phyloP scores from a whole-genome alignment of 2,329 filamentous ascomycete species.

The Ceratocystis lukuohia region DNA sequence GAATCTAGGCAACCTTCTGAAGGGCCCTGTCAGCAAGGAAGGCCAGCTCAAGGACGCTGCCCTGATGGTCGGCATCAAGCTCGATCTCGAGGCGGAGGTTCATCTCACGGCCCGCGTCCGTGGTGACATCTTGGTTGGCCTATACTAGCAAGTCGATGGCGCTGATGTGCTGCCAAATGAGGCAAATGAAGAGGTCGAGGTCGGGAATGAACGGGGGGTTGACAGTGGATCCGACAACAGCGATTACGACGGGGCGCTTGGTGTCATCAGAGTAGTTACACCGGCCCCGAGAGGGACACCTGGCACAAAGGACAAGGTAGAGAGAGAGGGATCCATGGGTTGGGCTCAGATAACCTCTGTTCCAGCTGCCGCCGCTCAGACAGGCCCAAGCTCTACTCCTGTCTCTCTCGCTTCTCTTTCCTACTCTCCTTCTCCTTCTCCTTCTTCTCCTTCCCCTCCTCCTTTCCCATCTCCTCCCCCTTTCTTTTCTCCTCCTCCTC shows the following conservation, averaged over 20 bases:
- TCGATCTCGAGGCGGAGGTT: slow-evolving; percentile 49
- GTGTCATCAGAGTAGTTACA: neutral
- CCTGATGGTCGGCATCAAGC: slow-evolving; percentile 48
- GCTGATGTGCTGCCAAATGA: neutral
- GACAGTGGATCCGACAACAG: neutral
- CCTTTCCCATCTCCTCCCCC: too few relatives aligned
- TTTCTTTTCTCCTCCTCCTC: neutral
- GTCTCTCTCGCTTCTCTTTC: neutral
- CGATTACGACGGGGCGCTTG: neutral
- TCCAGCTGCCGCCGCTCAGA: neutral
- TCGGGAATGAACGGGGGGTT: neutral
- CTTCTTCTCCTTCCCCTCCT: too few relatives aligned
- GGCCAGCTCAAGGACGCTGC: slow-evolving; percentile 45
- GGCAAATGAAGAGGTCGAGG: neutral
- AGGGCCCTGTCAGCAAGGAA: slow-evolving; percentile 42
- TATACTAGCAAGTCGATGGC: slow-evolving; percentile 32
- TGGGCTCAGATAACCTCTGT: neutral
- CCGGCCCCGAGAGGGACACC: neutral
- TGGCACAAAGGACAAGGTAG: too few relatives aligned
- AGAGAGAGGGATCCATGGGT: neutral
- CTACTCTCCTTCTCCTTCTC: too few relatives aligned
- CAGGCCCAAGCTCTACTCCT: neutral
- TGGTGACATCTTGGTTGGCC: slow-evolving; percentile 47
- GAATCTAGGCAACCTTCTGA: slow-evolving; percentile 38
- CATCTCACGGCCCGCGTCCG: slow-evolving; percentile 46